Evolutionary conservation across 257 asterid species (phyloP), one percentile per base, ranked within the genome.

Genomic region (Solanum appendiculatum): DNA sequence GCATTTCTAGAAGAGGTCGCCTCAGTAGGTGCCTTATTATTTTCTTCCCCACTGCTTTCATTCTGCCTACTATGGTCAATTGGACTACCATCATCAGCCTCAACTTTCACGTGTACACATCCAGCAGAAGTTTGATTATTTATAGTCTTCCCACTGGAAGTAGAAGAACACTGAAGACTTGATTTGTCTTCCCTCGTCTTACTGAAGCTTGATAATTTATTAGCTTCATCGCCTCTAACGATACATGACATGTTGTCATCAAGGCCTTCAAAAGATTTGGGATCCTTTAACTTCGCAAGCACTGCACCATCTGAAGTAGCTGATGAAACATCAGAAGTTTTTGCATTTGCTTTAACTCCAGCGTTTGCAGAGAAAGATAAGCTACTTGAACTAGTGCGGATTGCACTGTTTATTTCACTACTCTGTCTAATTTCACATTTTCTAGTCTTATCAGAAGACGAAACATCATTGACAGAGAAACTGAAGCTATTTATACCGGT

Each of bases 181-280:
- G 72, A 85, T 36, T 44, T 81, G 63, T 74, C 89, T 78, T 31
- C 91, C 86, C 56, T 88, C 66, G 42, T 56, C 39, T 73, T 84
- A 42, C 36, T 42, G 83, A 7, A 36, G 51, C 85, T 48, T 25
- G 87, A 83, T 44, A 89, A 86, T 83, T 88, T 88, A 40, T 81
- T 81, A 81, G 82, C 75, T 39, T 92, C 95, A 34, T 89, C 91
- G 36, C 89, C 89, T 89, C 89, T 93, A 86, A 90, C 89, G 40
- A 89, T 91, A 69, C 91, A 90, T 84, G 98, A 94, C 87, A 90
- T 86, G 93, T 89, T 89, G 90, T 94, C 95, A 90, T 90, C 94
- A 86, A 89, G 93, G 69, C 91, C 92, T 87, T 90, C 95, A 64
- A 89, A 88, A 91, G 88, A 91, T 89, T 91, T 91, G 83, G 74